Evolutionary conservation across 345 rosid species (phyloP), one percentile per base, ranked within the genome.

Genomic region (Rubroshorea leprosula): DNA sequence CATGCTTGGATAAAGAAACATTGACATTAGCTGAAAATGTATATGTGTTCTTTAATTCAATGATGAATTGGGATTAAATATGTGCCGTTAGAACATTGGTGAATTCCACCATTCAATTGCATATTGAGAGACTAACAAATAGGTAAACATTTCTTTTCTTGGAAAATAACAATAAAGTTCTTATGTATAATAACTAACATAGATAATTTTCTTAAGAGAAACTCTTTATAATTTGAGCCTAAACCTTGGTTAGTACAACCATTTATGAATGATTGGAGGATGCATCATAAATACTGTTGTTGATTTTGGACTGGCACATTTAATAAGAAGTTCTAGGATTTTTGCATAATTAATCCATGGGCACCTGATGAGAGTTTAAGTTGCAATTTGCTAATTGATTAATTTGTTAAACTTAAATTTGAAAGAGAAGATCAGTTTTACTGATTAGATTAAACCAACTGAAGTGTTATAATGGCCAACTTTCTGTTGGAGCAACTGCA

Each of bases 1-100:
- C 90, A 52, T 62, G 79, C 80, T 84, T 95, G 96, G 98, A 92
- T 45, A 83, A 86, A 68, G 83, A 84, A 76, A 95, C 89, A 48
- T 69, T 92, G 21, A 29, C 73, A 6, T 68, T 86, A 67, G 90
- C 89, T 20, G 81, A 83, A 61, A 68, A 72, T 61, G 89, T 76
- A 16, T 79, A 80, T 25, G 67, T 61, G 23, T 81, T 84, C 22
- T 86, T n/a, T n/a, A n/a, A n/a, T n/a, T 92, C 45, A 75, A 80
- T 38, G 93, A 89, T 1, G 87, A 83, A 20, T 64, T 88, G 67
- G 77, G 77, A 50, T 69, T 92, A n/a, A n/a, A n/a, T n/a, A 24
- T 89, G 89, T 67, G 95, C 95, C 5, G 89, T 92, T 65, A 92
- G 71, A 70, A 86, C 93, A 18, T 62, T 84, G 58, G 51, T 65